phyloP scores from a whole-genome alignment of 352 stramenopile species.

The Hyaloperonospora brassicae region DNA sequence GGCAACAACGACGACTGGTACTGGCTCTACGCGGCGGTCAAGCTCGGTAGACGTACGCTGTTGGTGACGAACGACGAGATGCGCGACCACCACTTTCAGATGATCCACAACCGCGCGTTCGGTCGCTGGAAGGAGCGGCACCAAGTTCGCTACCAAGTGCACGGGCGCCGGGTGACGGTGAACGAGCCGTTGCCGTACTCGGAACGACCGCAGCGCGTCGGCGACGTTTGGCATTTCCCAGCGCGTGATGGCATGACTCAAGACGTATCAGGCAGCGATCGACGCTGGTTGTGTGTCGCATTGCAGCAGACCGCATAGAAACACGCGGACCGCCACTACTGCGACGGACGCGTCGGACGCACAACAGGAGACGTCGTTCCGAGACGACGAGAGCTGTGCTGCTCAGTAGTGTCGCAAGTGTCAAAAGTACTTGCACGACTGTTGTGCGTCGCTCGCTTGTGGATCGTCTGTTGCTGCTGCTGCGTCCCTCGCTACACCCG shows the following conservation, averaged over 20 bases:
- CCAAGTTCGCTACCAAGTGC: slow-evolving; percentile 88
- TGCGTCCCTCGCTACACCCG: too few species aligned
- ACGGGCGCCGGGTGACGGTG: slow-evolving; percentile 34
- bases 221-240: slow-evolving; percentile 66
- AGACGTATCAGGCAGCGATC: slow-evolving; percentile 11
- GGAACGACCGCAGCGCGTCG: slow-evolving; percentile 44
- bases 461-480: too few species aligned
- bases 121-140: slow-evolving; percentile 95
- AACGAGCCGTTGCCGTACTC: slow-evolving; percentile 60
- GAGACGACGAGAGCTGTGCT: too few species aligned
- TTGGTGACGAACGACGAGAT: slow-evolving; percentile 99
- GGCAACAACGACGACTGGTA: slow-evolving; percentile 99
- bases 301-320: slow-evolving; percentile 7
- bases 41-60: slow-evolving; percentile 66
- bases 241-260: neutral
- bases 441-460: too few species aligned
- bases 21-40: slow-evolving; percentile 95
- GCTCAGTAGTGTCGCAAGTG: too few species aligned
- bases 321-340: neutral
- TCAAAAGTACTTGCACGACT: too few species aligned
- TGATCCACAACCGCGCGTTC: slow-evolving; percentile 94
- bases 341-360: too few species aligned
- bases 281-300: slow-evolving; percentile 45
- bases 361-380: too few species aligned
- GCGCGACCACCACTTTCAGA: slow-evolving; percentile 99